Conservation (phyloP, 2,329 filamentous ascomycete genomes). For the Didymella exigua region DNA sequence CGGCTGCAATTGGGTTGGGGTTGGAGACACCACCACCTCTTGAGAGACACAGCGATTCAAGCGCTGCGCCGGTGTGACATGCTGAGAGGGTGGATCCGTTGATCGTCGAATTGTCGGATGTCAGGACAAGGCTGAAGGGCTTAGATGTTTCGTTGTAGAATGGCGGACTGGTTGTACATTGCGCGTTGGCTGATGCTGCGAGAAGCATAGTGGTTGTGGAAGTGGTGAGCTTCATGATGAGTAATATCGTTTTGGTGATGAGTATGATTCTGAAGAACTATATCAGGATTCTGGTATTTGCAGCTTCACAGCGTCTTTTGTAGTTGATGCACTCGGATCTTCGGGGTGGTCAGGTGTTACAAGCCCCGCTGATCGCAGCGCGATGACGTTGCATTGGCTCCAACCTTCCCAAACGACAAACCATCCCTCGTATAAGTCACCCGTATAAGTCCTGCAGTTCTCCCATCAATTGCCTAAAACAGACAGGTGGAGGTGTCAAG, state of each 20-base stretch:
- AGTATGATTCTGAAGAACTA: neutral
- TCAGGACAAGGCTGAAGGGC: constrained; percentile 53
- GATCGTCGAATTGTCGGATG: constrained; percentile 46
- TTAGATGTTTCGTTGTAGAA: constrained; percentile 47
- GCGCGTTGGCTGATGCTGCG: constrained; percentile 35
- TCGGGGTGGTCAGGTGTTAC: constrained; percentile 10
- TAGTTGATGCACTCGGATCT: neutral
- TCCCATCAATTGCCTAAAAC: neutral
- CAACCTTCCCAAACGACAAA: constrained; percentile 10
- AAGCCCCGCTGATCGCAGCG: constrained; percentile 6
- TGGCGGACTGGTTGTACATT: constrained; percentile 13
- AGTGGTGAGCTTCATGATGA: constrained; percentile 29
- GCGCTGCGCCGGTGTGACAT: constrained; percentile 57
- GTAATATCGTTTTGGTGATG: neutral
- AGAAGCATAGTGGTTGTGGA: constrained; percentile 28
- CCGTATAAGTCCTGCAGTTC: constrained; percentile 7
- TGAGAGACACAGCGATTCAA: constrained; percentile 54
- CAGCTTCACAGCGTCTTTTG: neutral
- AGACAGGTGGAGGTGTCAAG: neutral
- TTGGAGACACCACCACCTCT: constrained; percentile 25
- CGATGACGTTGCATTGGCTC: constrained; percentile 13
- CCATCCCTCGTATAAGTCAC: no score
- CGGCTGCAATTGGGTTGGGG: constrained; percentile 23
- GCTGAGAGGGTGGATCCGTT: constrained; percentile 49
- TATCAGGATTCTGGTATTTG: neutral